Evolutionary conservation across 1,284 basidiomycete genomes (phyloP).

Genomic region (Pyrrhoderma noxium): DNA sequence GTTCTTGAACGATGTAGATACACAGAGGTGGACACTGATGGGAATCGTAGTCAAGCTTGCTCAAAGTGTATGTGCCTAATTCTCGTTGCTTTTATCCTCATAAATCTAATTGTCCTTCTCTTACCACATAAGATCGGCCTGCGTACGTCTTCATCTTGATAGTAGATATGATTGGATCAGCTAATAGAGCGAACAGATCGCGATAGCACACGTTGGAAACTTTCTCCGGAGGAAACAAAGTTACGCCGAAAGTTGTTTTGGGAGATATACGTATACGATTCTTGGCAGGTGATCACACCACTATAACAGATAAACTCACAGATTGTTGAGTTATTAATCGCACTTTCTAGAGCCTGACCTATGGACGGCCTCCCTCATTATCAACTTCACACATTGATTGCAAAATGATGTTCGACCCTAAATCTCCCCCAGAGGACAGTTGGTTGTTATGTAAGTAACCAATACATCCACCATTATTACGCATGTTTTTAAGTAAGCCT

Average conservation of each 20-base stretch:
- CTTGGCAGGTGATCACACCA: constrained; percentile 46
- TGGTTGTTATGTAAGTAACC: constrained; percentile 56
- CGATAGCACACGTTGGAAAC: constrained; percentile 62
- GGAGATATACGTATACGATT: constrained; percentile 60
- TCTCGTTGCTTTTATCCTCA: neutral
- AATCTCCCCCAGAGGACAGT: constrained; percentile 42
- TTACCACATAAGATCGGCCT: constrained; percentile 51
- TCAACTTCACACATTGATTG: constrained; percentile 53
- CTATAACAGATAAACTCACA: no score
- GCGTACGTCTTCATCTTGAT: constrained; percentile 36
- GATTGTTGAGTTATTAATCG: constrained; percentile 12
- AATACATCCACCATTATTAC: constrained; percentile 9
- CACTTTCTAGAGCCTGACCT: constrained; percentile 60
- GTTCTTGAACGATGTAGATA: constrained; percentile 57
- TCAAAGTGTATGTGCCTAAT: constrained; percentile 50
- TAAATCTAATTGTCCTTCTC: constrained; percentile 12
- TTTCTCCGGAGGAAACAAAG: constrained; percentile 49
- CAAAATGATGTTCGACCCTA: constrained; percentile 46
- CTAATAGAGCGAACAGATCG: constrained; percentile 37
- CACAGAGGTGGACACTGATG: constrained; percentile 63
- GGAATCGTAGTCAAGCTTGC: constrained; percentile 60
- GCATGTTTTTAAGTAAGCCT: constrained; percentile 10
- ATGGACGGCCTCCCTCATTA: constrained; percentile 60
- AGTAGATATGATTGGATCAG: neutral
- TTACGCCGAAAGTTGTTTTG: constrained; percentile 56